phyloP scores from a whole-genome alignment of 2,329 filamentous ascomycete genomes.

The Colletotrichum nymphaeae region DNA sequence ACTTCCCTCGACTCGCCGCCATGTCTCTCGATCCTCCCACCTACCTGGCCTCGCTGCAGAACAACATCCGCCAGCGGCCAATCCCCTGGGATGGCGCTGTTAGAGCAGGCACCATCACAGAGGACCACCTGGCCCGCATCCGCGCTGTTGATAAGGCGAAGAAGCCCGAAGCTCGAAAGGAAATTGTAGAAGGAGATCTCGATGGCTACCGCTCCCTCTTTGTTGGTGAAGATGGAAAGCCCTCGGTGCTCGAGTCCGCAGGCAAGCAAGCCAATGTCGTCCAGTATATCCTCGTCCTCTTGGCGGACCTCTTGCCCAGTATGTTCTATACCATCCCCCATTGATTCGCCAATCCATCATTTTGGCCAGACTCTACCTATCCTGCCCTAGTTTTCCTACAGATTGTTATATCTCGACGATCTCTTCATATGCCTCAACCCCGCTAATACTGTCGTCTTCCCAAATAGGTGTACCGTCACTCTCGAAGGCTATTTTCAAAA shows the following conservation, averaged over 20 bases:
- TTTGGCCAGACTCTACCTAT: neutral
- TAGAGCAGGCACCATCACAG: slow-evolving; percentile 91
- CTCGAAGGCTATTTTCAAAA: slow-evolving; percentile 79
- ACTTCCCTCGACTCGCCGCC: slow-evolving; percentile 34
- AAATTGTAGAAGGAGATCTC: slow-evolving; percentile 83
- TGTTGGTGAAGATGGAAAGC: slow-evolving; percentile 77
- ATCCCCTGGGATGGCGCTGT: slow-evolving; percentile 99
- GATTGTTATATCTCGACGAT: neutral
- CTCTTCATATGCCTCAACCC: neutral
- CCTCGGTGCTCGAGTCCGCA: slow-evolving; percentile 84
- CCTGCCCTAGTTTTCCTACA: neutral
- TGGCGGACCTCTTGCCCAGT: slow-evolving; percentile 78
- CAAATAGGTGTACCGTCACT: slow-evolving; percentile 80
- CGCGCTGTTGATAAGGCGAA: slow-evolving; percentile 96
- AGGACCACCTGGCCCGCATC: slow-evolving; percentile 94
- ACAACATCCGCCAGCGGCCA: slow-evolving; percentile 94
- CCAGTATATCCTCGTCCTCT: slow-evolving; percentile 92
- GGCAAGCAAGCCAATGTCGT: slow-evolving; percentile 89
- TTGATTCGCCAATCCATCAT: neutral
- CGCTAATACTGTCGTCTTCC: slow-evolving; percentile 10
- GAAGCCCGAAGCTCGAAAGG: slow-evolving; percentile 83
- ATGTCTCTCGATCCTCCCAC: slow-evolving; percentile 96
- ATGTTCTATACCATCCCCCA: neutral
- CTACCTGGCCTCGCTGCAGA: slow-evolving; percentile 87
- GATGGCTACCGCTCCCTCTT: slow-evolving; percentile 85